Base-by-base conservation (phyloP, 305 asterid genomes). In the Fraxinus dipetala region DNA sequence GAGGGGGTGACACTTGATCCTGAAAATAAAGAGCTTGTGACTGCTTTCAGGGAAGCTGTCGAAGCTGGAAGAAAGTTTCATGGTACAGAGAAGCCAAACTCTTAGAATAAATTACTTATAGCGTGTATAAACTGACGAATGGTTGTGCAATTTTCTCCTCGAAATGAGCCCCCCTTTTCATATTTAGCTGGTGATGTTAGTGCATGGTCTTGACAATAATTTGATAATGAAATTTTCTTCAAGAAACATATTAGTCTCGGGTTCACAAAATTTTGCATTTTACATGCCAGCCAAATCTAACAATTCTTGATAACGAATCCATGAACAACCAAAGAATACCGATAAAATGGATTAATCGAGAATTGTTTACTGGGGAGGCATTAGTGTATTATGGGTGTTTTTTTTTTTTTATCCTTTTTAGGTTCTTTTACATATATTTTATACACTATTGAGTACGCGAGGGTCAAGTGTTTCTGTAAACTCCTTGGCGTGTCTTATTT, bases 21-120 rank as follows among this genome's bases (percentile, higher is more conserved):
- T 59, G 99, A 94, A 87, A 96, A 85, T 78, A 88, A 84, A 90
- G 99, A 96, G 87, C 98, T 96, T 20, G 95, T 88, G 38, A 79
- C 91, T 80, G 98, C 99, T 85, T 96, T 96, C 97, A 94, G 97
- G 94, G 98, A 93, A 91, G 96, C 98, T 65, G 96, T 94, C 48
- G 98, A 94, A 0, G 97, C 97, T 72, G 98, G 98, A 83, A 89
- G 93, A 84, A 72, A 88, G 72, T 80, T 79, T 82, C 97, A 93
- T 45, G 82, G 84, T 28, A 48, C 85, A 4, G 78, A 81, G 79
- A 84, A 79, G 79, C 78, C 83, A 56, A 81, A 82, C 6, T 82
- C 90, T 79, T 86, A 84, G 87, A 81, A 51, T 24, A 26, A 3
- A 10, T 36, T 7, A 45, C 22, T 24, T 18, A 10, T 10, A 6